These are phyloP conservation scores for Malbranchea zuffiana DNA, from an alignment of 2,329 filamentous ascomycete species.

Conservation along the genomic window DNA sequence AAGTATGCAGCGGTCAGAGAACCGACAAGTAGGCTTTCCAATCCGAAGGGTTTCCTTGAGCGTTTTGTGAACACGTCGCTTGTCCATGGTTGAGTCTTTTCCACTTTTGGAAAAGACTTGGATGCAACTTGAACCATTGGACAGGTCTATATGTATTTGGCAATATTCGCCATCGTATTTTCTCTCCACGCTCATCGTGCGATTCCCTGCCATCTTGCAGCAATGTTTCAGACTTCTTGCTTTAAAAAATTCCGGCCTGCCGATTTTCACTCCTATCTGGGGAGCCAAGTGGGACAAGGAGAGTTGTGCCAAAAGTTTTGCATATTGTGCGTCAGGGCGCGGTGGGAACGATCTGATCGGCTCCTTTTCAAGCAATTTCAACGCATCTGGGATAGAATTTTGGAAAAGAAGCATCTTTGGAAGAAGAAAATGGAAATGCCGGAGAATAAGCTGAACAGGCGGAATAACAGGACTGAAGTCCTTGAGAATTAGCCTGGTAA, in stretches of 20 bases:
- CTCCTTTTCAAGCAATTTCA: slow-evolving; percentile 40
- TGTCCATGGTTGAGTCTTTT: slow-evolving; percentile 72
- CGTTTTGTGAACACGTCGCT: slow-evolving; percentile 48
- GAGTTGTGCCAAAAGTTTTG: slow-evolving; percentile 20
- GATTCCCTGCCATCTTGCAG: slow-evolving; percentile 49
- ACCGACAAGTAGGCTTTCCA: slow-evolving; percentile 45
- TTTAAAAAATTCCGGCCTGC: slow-evolving; percentile 54
- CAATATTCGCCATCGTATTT: slow-evolving; percentile 88
- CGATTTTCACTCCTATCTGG: slow-evolving; percentile 51
- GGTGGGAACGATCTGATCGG: slow-evolving; percentile 29
- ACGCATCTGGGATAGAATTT: slow-evolving; percentile 53
- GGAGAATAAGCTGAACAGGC: slow-evolving; percentile 46
- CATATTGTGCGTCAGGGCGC: slow-evolving; percentile 24
- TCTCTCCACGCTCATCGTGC: slow-evolving; percentile 61
- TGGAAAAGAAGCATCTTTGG: slow-evolving; percentile 60
- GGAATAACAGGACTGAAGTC: slow-evolving; percentile 58
- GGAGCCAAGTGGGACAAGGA: slow-evolving; percentile 42
- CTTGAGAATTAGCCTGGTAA: slow-evolving; percentile 70
- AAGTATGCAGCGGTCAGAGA: slow-evolving; percentile 60
- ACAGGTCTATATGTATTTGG: slow-evolving; percentile 69
- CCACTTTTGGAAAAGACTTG: slow-evolving; percentile 88
- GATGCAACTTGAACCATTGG: slow-evolving; percentile 45
- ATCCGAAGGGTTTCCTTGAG: slow-evolving; percentile 57
- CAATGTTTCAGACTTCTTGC: slow-evolving; percentile 65
- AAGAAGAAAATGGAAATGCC: slow-evolving; percentile 56